A percentile compares a stretch with the other conserved stretches of the same genome.
phyloP scores from a whole-genome alignment of 352 stramenopile genomes.

The Phytophthora macrochlamydospora region DNA sequence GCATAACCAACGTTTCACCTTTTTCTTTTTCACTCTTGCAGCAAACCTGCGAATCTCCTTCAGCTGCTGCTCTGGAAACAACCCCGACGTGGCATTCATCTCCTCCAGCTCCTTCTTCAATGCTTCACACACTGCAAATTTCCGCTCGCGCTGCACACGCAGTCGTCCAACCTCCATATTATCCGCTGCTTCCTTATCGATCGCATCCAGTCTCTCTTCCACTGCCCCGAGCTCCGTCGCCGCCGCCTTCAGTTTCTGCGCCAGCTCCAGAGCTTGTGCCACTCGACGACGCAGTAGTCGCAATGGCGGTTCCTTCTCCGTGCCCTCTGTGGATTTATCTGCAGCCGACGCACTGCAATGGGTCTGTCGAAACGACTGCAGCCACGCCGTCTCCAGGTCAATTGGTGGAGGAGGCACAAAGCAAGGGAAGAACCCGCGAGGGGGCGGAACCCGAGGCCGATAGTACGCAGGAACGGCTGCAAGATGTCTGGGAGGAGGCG shows the following conservation, averaged over 20 bases:
- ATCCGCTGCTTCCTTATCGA: neutral
- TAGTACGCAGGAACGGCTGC: neutral
- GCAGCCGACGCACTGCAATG: constrained; percentile 16
- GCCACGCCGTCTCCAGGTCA: constrained; percentile 31
- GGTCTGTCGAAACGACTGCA: constrained; percentile 28
- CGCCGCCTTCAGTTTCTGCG: constrained; percentile 22
- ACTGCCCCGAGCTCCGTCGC: constrained; percentile 24
- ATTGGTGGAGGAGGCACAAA: constrained; percentile 17
- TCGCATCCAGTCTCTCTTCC: constrained; percentile 18
- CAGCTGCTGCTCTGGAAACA: constrained; percentile 23
- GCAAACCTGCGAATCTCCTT: constrained; percentile 27
- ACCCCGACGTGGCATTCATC: constrained; percentile 22
- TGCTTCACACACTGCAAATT: constrained; percentile 24
- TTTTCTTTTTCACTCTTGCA: constrained; percentile 34
- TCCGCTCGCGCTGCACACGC: constrained; percentile 23
- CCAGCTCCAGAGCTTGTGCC: constrained; percentile 20
- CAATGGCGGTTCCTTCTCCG: constrained; percentile 21
- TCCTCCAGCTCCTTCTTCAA: constrained; percentile 35
- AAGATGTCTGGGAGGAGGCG: constrained; percentile 5
- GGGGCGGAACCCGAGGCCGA: constrained; percentile 5
- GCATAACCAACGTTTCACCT: constrained; percentile 11
- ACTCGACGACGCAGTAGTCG: constrained; percentile 27
- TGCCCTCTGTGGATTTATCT: neutral
- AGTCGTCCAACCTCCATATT: constrained; percentile 15
- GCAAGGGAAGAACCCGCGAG: constrained; percentile 15